Percentiles rank a stretch among this genome's conserved stretches.
Conservation (phyloP, 345 rosid genomes). For the Rhizophora apiculata region DNA sequence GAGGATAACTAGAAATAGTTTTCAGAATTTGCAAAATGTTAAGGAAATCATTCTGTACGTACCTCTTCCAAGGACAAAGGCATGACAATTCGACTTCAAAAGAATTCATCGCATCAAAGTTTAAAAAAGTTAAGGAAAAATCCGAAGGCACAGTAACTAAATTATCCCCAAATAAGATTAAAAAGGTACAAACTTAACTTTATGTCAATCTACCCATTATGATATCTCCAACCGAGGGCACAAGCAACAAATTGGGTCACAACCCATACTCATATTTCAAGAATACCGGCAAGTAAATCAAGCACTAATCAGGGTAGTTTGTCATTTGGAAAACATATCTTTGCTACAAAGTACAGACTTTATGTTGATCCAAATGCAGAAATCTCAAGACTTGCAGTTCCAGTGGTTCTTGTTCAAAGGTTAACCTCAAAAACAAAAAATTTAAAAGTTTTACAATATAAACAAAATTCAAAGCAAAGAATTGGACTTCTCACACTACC, state of each 20-base stretch:
- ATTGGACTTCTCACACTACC: too few species aligned
- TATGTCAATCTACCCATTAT: too few species aligned
- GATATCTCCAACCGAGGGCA: too few species aligned
- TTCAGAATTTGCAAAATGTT: not conserved
- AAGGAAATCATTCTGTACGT: conserved; percentile 2
- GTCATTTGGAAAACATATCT: too few species aligned
- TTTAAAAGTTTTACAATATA: too few species aligned
- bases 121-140: conserved; percentile 31
- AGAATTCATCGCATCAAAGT: conserved; percentile 9
- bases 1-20: not conserved
- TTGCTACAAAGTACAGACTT: not conserved
- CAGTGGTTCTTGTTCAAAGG: not conserved
- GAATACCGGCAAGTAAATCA: not conserved
- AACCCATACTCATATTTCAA: not conserved
- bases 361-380: not conserved
- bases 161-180: not conserved
- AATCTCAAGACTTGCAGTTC: not conserved
- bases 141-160: not conserved
- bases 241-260: not conserved
- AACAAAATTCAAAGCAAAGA: too few species aligned
- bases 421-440: too few species aligned
- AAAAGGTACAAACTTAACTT: too few species aligned
- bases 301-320: too few species aligned
- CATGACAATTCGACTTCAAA: conserved; percentile 60
- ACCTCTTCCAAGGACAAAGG: conserved; percentile 74